These are phyloP conservation scores for Pythium utonaiense DNA, from an alignment of 352 stramenopile genomes.

Conservation along the genomic window DNA sequence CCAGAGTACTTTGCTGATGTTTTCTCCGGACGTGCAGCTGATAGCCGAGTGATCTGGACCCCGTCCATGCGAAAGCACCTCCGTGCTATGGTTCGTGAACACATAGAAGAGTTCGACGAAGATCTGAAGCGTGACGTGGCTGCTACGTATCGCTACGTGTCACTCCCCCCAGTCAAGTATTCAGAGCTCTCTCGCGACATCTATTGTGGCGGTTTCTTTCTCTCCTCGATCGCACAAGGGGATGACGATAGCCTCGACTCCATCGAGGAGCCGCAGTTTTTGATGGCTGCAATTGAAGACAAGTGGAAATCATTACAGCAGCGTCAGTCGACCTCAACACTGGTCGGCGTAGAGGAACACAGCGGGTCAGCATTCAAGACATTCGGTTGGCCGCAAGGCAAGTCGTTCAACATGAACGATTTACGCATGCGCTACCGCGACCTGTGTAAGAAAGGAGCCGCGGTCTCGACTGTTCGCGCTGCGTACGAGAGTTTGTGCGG, in stretches of 20 bases:
- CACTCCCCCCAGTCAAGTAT: slow-evolving; percentile 67
- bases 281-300: slow-evolving; percentile 78
- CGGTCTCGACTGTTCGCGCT: slow-evolving; percentile 44
- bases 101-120: slow-evolving; percentile 67
- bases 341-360: slow-evolving; percentile 35
- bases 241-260: slow-evolving; percentile 48
- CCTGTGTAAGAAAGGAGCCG: slow-evolving; percentile 44
- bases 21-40: slow-evolving; percentile 45
- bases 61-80: slow-evolving; percentile 65
- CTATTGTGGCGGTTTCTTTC: slow-evolving; percentile 72
- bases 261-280: slow-evolving; percentile 68
- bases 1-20: slow-evolving; percentile 64
- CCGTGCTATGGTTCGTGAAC: slow-evolving; percentile 67
- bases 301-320: slow-evolving; percentile 63
- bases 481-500: slow-evolving; percentile 60
- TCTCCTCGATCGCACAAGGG: slow-evolving; percentile 61
- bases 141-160: slow-evolving; percentile 52
- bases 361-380: slow-evolving; percentile 53
- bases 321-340: slow-evolving; percentile 36
- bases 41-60: slow-evolving; percentile 74
- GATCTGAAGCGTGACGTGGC: slow-evolving; percentile 51
- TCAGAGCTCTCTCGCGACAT: slow-evolving; percentile 68
- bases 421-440: slow-evolving; percentile 62
- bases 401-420: slow-evolving; percentile 40
- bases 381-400: slow-evolving; percentile 60